Evolutionary conservation across 306 rosid genomes (phyloP).

Genomic region (Cicer bijugum): DNA sequence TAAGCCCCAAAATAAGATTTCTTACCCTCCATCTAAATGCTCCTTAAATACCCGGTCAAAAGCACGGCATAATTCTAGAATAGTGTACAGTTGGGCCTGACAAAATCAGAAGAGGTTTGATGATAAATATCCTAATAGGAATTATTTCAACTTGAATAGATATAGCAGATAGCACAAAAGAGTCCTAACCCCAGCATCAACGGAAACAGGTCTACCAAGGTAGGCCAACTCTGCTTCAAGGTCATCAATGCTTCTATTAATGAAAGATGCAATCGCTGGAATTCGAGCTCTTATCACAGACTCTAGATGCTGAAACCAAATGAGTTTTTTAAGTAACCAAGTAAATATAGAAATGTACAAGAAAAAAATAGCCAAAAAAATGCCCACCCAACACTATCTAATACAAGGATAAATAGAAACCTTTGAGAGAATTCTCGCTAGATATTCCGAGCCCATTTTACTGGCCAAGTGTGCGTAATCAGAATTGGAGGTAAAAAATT

Average conservation of each 20-base stretch:
- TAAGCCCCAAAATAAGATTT: not conserved
- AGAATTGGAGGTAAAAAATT: conserved; percentile 76
- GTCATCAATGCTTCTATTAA: conserved; percentile 82
- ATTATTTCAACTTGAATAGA: conserved; percentile 23
- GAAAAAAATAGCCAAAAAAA: conserved; percentile 31
- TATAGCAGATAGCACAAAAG: conserved; percentile 3
- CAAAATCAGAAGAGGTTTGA: conserved; percentile 35
- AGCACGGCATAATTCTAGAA: conserved; percentile 86
- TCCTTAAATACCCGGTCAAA: conserved; percentile 91
- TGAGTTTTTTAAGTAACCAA: conserved; percentile 30
- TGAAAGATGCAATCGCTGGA: conserved; percentile 78
- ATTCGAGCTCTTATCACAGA: conserved; percentile 78
- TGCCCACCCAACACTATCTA: conserved; percentile 24
- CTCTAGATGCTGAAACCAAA: conserved; percentile 82
- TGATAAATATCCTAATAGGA: conserved; percentile 5
- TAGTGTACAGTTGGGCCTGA: conserved; percentile 86
- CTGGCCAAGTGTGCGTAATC: conserved; percentile 86
- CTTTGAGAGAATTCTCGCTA: conserved; percentile 92
- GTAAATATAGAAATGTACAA: conserved; percentile 3
- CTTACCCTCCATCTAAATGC: conserved; percentile 96
- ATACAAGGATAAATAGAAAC: conserved; percentile 51
- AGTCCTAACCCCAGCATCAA: conserved; percentile 92
- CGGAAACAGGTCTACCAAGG: conserved; percentile 85
- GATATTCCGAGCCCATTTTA: conserved; percentile 97
- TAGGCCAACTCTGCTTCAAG: conserved; percentile 86